Conservation (phyloP, 805 yeast species). For the Wickerhamomyces bisporus region DNA sequence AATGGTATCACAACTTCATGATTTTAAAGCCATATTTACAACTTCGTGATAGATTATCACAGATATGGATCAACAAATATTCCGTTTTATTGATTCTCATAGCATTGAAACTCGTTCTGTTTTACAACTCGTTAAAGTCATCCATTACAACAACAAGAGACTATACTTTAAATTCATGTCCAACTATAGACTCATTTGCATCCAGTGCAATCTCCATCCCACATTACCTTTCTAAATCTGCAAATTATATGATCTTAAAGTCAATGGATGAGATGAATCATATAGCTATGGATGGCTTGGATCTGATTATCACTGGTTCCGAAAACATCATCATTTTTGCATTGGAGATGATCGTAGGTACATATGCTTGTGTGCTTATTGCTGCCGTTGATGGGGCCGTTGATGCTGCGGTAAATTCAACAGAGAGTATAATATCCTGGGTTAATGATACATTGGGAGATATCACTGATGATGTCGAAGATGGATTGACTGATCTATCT, state of each 20-base stretch:
- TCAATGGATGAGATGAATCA: slow-evolving; percentile 44
- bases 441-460: slow-evolving; percentile 57
- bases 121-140: slow-evolving; percentile 40
- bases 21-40: slow-evolving; percentile 35
- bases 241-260: slow-evolving; percentile 46
- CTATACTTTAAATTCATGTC: slow-evolving; percentile 41
- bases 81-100: slow-evolving; percentile 52
- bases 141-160: slow-evolving; percentile 36
- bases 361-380: slow-evolving; percentile 76
- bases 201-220: slow-evolving; percentile 43
- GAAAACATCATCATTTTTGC: slow-evolving; percentile 58
- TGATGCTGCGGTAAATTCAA: slow-evolving; percentile 66
- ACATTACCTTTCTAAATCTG: slow-evolving; percentile 46
- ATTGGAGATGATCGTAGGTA: slow-evolving; percentile 74
- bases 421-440: slow-evolving; percentile 52
- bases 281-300: slow-evolving; percentile 39
- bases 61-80: slow-evolving; percentile 61
- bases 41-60: slow-evolving; percentile 51
- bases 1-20: not conserved
- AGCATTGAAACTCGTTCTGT: slow-evolving; percentile 55
- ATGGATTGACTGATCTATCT: slow-evolving; percentile 59
- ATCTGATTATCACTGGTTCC: slow-evolving; percentile 47
- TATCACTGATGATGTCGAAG: slow-evolving; percentile 57
- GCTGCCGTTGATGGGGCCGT: slow-evolving; percentile 71
- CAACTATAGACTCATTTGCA: slow-evolving; percentile 35